Evolutionary conservation across 2,329 filamentous ascomycete genomes (phyloP), one percentile per base, ranked within the genome.

Genomic region (Scedosporium apiospermum): DNA sequence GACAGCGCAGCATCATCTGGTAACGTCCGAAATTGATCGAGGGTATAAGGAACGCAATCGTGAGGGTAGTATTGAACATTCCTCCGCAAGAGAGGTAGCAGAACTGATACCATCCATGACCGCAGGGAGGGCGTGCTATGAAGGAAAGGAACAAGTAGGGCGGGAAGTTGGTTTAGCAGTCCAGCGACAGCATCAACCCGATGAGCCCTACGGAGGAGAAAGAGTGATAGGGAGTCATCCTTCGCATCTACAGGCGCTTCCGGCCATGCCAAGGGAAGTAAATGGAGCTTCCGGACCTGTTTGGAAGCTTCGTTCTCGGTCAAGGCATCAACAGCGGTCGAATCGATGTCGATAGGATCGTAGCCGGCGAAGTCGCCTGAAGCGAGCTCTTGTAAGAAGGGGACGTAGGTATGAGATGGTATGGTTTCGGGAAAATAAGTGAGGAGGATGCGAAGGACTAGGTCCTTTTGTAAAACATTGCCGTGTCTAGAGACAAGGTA

Each of bases 401-500:
- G 76, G 18, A 84, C 76, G 70, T 93, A 93, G 57, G 78, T 71
- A n/a, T 74, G 74, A 4, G 90, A 85, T 4, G 82, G 82, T 4
- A 85, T 70, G 53, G 82, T 87, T 73, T 93, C 90, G 27, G 91
- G 91, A 1, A 96, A 80, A 70, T 88, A 90, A 21, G 88, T 90
- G 57, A 96, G 80, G 23, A 96, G 75, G 61, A 95, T 86, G 55
- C 88, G 86, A 63, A 95, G 78, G 26, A 90, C 71, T 14, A 91
- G 76, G 63, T 89, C 84, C 55, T 82, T 80, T 30, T 82, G 79
- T 62, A 95, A 77, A 44, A 87, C 79, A 62, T 81, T 76, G 61
- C 75, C 74, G 67, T 89, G 77, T 46, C 79, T 76, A 23, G 81
- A 77, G 61, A 84, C 80, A 65, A 95, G 77, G 61, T 77, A 78